These are phyloP conservation scores for Schizonepeta tenuifolia DNA, from an alignment of 257 asterid genomes.

Conservation along the genomic window DNA sequence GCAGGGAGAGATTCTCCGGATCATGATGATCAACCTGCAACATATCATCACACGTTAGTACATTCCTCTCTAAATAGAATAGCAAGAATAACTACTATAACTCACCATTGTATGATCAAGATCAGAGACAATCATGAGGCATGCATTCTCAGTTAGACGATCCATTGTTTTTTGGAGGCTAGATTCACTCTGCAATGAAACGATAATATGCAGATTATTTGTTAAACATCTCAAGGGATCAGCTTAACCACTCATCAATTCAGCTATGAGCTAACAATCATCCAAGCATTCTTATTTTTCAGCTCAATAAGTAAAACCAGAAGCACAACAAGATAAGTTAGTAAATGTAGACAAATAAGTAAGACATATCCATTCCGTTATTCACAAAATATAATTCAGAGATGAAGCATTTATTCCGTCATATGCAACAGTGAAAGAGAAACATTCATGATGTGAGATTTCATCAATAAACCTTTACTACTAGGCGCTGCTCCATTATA, in stretches of 20 bases:
- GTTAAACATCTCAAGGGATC: constrained; percentile 17
- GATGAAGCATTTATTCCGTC: not conserved
- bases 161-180: constrained; percentile 54
- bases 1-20: constrained; percentile 73
- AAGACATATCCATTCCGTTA: not conserved
- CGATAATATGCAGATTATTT: constrained; percentile 8
- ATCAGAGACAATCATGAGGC: constrained; percentile 95
- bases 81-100: constrained; percentile 13
- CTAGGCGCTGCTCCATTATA: not conserved
- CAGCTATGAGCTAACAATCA: constrained; percentile 1
- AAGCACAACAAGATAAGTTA: not conserved
- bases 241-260: not conserved
- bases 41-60: constrained; percentile 27
- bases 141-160: constrained; percentile 70
- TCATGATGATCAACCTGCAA: constrained; percentile 97
- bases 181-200: constrained; percentile 50
- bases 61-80: constrained; percentile 16
- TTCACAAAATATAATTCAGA: not conserved
- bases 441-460: not conserved
- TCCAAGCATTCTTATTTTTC: not conserved
- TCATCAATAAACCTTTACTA: not conserved
- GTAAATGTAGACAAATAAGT: not conserved
- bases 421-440: not conserved
- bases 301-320: not conserved
- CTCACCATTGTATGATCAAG: constrained; percentile 97